phyloP scores from a whole-genome alignment of 2,329 filamentous ascomycete genomes.

The Exophiala xenobiotica region DNA sequence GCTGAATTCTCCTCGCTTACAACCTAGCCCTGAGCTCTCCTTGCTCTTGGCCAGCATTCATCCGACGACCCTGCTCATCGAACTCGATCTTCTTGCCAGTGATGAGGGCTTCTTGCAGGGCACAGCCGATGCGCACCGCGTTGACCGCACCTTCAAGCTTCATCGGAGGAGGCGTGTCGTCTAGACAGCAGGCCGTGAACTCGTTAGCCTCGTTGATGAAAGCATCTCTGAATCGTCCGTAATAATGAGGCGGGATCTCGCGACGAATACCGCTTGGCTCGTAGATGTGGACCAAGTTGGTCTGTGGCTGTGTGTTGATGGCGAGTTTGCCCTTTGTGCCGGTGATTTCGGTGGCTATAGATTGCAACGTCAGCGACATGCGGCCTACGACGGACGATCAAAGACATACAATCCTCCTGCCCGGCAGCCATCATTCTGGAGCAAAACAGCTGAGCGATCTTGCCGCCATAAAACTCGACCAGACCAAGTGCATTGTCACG shows the following conservation, averaged over 20 bases:
- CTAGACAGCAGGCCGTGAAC: conserved; percentile 60
- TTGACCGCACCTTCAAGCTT: conserved; percentile 58
- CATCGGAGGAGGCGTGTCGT: conserved; percentile 56
- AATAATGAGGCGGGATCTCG: conserved; percentile 63
- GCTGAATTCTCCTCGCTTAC: not conserved
- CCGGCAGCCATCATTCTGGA: conserved; percentile 67
- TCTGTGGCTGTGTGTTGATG: conserved; percentile 59
- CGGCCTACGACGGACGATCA: not conserved
- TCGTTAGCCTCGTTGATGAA: conserved; percentile 65
- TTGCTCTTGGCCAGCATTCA: conserved; percentile 24
- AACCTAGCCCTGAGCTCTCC: not conserved
- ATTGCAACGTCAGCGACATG: not conserved
- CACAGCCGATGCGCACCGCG: conserved; percentile 58
- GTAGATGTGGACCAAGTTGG: conserved; percentile 57
- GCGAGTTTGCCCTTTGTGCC: conserved; percentile 64
- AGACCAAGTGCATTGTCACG: conserved; percentile 64
- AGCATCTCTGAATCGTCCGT: conserved; percentile 61
- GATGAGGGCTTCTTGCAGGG: conserved; percentile 58
- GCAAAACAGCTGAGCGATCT: conserved; percentile 64
- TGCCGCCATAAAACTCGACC: conserved; percentile 64
- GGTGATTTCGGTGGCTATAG: conserved; percentile 58
- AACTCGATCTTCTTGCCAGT: conserved; percentile 59
- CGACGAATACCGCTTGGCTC: conserved; percentile 55
- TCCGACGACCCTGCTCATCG: conserved; percentile 52
- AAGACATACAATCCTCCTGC: conserved; percentile 54